Evolutionary conservation across 306 rosid genomes (phyloP).

Genomic region (Pueraria montana): DNA sequence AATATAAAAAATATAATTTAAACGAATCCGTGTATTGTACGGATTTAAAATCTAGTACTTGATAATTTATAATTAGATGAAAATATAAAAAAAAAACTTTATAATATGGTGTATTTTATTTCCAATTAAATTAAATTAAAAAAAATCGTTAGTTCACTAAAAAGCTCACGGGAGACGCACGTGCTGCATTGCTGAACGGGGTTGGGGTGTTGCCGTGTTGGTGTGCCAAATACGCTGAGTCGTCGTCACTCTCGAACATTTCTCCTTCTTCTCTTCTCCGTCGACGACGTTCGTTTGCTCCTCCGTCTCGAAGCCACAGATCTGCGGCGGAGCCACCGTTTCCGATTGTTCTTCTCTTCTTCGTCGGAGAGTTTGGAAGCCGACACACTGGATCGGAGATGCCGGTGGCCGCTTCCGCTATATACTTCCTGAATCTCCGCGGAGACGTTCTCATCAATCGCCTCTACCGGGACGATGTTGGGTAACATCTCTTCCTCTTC

Average conservation of each 20-base stretch:
- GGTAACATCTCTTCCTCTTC: slow-evolving; percentile 54
- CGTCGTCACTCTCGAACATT: slow-evolving; percentile 28
- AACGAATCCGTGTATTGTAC: no score
- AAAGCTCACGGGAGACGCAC: slow-evolving; percentile 35
- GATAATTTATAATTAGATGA: no score
- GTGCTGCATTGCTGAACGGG: slow-evolving; percentile 41
- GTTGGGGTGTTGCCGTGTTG: background rate
- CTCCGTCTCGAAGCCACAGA: slow-evolving; percentile 23
- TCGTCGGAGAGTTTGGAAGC: slow-evolving; percentile 47
- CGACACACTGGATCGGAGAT: slow-evolving; percentile 59
- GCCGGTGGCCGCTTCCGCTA: slow-evolving; percentile 97
- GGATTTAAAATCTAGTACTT: no score
- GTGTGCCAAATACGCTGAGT: slow-evolving; percentile 39
- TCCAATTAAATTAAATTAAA: no score
- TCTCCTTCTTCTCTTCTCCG: slow-evolving; percentile 28
- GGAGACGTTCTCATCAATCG: slow-evolving; percentile 98
- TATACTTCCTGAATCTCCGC: slow-evolving; percentile 89
- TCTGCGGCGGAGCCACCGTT: slow-evolving; percentile 45
- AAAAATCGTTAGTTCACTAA: background rate
- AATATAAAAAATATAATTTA: no score
- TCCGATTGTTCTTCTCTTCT: slow-evolving; percentile 38
- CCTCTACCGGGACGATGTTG: slow-evolving; percentile 96
- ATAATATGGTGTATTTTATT: background rate
- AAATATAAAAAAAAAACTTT: background rate
- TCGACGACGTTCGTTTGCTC: slow-evolving; percentile 33